Evolutionary conservation across 768 basidiomycete species (phyloP), one percentile per base, ranked within the genome.

Genomic region (Panaeolus papilionaceus): DNA sequence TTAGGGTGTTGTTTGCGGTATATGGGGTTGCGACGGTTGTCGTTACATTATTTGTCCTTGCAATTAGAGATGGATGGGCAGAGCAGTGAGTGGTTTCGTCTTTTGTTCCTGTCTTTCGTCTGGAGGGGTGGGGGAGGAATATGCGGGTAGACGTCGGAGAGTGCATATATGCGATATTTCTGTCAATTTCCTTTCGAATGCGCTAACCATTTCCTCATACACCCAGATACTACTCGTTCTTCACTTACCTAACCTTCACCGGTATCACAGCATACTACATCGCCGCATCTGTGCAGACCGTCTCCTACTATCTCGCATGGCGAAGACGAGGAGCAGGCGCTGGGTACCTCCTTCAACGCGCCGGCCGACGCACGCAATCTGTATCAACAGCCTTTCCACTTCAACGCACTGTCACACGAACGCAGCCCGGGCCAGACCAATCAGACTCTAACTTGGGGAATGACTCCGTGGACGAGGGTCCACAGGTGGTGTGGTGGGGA

Each of bases 181-280:
- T 38, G 40, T 26, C 64, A 62, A 5, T 33, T 8, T 45, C 64
- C 61, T 0, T 23, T 23, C 23, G 23, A 23, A 23, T 23, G 0
- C 23, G 23, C 23, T 23, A 1, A 23, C 23, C 23, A 23, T 23
- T 23, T 23, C 23, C 23, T 23, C 1, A 23, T 23, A 23, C 23
- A 23, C 23, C 61, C 73, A 91, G 90, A 20, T 89, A 79, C 78
- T 83, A 89, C 70, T 84, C 86, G 8, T 92, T 88, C 77, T 91
- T 92, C 75, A 92, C 90, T 0, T 71, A 86, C 67, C 81, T 92
- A 0, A 83, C 87, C 0, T 90, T 86, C 67, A 85, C 86, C 42
- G 91, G 91, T 0, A 71, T 91, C 1, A 81, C 84, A 20, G 81
- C 89, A 23, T 92, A 91, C 75, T 87, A 87, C 75, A 88, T 83